These are phyloP conservation scores for Cenchrus fungigraminus DNA, from an alignment of 176 grass and related monocot genomes.

Conservation along the genomic window DNA sequence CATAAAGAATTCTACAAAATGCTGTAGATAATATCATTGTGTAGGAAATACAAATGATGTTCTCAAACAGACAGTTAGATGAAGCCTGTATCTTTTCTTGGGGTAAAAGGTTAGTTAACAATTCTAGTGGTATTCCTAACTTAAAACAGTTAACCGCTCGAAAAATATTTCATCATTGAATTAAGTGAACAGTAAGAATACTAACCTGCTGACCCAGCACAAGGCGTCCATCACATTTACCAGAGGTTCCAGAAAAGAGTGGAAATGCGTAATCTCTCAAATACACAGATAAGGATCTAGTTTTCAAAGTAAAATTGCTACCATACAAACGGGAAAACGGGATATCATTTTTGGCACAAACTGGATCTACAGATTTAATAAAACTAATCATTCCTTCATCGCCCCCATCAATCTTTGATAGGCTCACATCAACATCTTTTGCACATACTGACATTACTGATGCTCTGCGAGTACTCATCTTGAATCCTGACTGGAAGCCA, in stretches of 20 bases:
- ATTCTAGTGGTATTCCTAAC: conserved; percentile 13
- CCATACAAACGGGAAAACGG: conserved; percentile 95
- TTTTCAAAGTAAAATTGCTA: conserved; percentile 83
- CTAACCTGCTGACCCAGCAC: conserved; percentile 96
- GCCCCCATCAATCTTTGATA: conserved; percentile 83
- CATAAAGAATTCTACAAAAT: conserved; percentile 10
- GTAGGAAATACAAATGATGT: conserved; percentile 25
- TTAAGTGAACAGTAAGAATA: not conserved
- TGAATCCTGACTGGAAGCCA: conserved; percentile 96
- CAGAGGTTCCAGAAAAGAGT: conserved; percentile 78
- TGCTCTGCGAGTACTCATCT: conserved; percentile 72
- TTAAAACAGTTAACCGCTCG: conserved; percentile 8
- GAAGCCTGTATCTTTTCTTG: conserved; percentile 5
- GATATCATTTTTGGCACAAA: conserved; percentile 82
- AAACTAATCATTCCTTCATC: conserved; percentile 88
- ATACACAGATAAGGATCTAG: conserved; percentile 62
- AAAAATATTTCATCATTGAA: not conserved
- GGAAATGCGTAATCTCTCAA: conserved; percentile 93
- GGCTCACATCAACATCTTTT: conserved; percentile 84
- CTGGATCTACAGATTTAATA: conserved; percentile 69
- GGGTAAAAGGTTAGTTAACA: conserved; percentile 22
- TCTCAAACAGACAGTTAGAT: conserved; percentile 9
- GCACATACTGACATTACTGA: conserved; percentile 80
- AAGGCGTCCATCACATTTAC: conserved; percentile 89
- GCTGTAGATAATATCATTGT: conserved; percentile 16